phyloP scores from a whole-genome alignment of 352 stramenopile genomes.

The Pythium monospermum region DNA sequence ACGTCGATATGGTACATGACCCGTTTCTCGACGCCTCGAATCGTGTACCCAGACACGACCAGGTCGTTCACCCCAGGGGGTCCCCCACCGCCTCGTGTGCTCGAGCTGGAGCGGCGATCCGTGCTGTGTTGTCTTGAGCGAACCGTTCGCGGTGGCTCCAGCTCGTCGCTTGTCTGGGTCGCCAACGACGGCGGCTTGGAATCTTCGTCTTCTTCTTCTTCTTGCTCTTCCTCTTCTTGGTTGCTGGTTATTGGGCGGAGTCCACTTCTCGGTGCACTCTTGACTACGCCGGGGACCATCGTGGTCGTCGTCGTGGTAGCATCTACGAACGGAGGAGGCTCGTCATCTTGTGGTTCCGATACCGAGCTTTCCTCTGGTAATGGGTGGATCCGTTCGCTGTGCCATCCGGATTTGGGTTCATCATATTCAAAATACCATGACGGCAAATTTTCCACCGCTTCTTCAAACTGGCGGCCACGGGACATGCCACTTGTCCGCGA shows the following conservation, averaged over 20 bases:
- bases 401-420: constrained; percentile 22
- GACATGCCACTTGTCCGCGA: constrained; percentile 21
- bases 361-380: constrained; percentile 14
- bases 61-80: constrained; percentile 38
- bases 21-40: constrained; percentile 61
- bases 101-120: constrained; percentile 15
- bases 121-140: constrained; percentile 3
- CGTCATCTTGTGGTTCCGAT: constrained; percentile 1
- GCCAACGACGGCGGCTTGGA: not conserved
- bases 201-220: not conserved
- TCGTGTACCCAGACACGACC: constrained; percentile 67
- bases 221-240: too few species aligned
- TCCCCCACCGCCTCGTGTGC: constrained; percentile 9
- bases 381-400: constrained; percentile 17
- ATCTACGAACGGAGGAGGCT: not conserved
- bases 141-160: constrained; percentile 5
- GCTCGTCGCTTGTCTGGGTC: not conserved
- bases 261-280: too few species aligned
- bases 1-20: constrained; percentile 89
- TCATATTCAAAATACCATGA: constrained; percentile 57
- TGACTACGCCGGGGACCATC: not conserved
- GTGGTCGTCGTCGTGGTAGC: not conserved
- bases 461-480: constrained; percentile 60
- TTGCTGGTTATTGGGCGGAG: too few species aligned
- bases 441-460: constrained; percentile 56